These are phyloP conservation scores for Penstemon barbatus DNA, from an alignment of 257 asterid genomes.

Conservation along the genomic window DNA sequence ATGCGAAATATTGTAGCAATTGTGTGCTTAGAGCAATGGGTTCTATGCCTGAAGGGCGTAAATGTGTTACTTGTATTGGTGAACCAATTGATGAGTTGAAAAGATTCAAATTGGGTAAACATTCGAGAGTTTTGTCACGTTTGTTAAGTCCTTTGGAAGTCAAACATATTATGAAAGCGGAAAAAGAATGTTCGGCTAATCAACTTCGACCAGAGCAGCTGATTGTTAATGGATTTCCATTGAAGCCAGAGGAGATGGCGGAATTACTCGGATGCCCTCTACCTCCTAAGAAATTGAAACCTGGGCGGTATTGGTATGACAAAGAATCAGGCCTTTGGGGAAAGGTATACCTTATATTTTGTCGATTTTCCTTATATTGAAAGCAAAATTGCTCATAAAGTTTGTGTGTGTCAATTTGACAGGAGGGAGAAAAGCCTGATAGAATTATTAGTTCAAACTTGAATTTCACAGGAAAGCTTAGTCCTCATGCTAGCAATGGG, in stretches of 20 bases:
- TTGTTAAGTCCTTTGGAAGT: conserved; percentile 89
- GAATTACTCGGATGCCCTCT: conserved; percentile 78
- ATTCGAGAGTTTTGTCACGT: conserved; percentile 68
- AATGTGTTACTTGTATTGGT: conserved; percentile 86
- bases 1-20: conserved; percentile 74
- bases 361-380: neutral
- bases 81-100: conserved; percentile 83
- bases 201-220: conserved; percentile 94
- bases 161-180: conserved; percentile 87
- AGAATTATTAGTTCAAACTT: conserved; percentile 77
- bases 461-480: conserved; percentile 83
- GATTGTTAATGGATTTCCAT: conserved; percentile 75
- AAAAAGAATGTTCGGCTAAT: conserved; percentile 82
- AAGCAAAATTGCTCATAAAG: conserved; percentile 31
- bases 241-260: conserved; percentile 80
- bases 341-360: conserved; percentile 46
- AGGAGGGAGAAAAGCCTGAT: conserved; percentile 98
- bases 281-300: conserved; percentile 85
- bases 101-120: conserved; percentile 67
- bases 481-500: conserved; percentile 85
- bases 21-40: conserved; percentile 99
- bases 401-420: conserved; percentile 33
- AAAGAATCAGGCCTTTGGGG: conserved; percentile 97
- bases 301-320: conserved; percentile 95
- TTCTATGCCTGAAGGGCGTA: conserved; percentile 96